These are phyloP conservation scores for Colletotrichum sojae DNA, from an alignment of 2,329 filamentous ascomycete genomes.

Conservation along the genomic window DNA sequence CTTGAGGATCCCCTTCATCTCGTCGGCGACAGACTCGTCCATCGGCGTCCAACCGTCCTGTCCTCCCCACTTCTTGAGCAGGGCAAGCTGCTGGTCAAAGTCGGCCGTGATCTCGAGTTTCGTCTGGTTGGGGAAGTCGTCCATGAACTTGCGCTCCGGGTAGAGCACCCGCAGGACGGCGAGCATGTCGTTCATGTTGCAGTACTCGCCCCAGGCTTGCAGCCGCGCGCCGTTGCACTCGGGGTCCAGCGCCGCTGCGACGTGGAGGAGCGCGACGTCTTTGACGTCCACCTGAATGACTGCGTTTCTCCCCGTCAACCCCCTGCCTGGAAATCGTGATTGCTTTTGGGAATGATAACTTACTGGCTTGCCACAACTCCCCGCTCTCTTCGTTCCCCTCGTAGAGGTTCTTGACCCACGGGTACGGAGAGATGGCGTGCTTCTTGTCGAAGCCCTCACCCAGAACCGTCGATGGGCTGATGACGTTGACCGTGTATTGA, in stretches of 20 bases:
- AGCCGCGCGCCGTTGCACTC: not conserved
- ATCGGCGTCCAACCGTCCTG: conserved; percentile 5
- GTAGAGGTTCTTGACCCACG: conserved; percentile 10
- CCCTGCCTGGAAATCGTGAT: too few species aligned
- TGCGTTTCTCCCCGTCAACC: too few species aligned
- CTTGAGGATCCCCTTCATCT: too few species aligned
- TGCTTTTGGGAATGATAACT: too few species aligned
- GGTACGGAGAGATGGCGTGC: not conserved
- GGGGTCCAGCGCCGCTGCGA: not conserved
- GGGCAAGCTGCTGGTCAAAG: not conserved
- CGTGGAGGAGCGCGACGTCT: too few species aligned
- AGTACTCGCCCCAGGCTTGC: not conserved
- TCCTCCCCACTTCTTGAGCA: not conserved
- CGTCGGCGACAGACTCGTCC: not conserved
- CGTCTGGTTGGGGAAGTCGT: not conserved
- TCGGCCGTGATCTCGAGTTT: not conserved
- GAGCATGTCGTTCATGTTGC: conserved; percentile 3
- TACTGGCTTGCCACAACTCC: not conserved
- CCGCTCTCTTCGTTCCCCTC: not conserved
- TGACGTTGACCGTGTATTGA: not conserved
- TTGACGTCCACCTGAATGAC: too few species aligned
- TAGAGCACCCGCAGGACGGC: not conserved
- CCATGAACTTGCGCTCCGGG: not conserved
- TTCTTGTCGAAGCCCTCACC: not conserved
- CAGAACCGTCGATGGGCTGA: too few species aligned